A percentile compares a stretch with the other conserved stretches of the same genome.
phyloP scores from a whole-genome alignment of 2,329 filamentous ascomycete species.

The Chaetomiaceae sp. region DNA sequence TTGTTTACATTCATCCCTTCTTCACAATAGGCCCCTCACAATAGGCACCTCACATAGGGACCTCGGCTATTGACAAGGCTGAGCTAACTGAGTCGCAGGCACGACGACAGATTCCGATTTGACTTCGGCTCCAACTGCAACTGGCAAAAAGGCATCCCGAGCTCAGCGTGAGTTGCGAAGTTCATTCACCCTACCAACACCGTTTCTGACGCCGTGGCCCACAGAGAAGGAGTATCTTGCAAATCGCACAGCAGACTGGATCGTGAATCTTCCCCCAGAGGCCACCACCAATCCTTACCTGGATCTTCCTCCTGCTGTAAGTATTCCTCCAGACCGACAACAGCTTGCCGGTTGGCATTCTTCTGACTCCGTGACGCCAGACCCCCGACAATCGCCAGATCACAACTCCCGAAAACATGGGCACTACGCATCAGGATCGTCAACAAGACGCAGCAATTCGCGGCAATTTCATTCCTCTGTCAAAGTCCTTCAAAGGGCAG shows the following conservation, averaged over 20 bases:
- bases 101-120: background rate
- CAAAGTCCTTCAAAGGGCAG: conserved; percentile 27
- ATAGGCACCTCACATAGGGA: no score
- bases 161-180: background rate
- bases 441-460: conserved; percentile 30
- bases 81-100: background rate
- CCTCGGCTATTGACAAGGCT: background rate
- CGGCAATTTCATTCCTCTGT: conserved; percentile 37
- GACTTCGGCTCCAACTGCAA: background rate
- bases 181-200: background rate
- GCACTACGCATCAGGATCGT: background rate
- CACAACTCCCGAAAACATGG: background rate
- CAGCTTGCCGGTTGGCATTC: background rate
- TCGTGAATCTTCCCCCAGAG: background rate
- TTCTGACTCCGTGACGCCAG: background rate
- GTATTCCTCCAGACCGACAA: background rate
- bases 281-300: background rate
- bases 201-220: background rate
- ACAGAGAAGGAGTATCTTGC: background rate
- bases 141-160: background rate
- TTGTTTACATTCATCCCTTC: background rate
- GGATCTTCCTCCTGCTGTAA: background rate
- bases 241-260: conserved; percentile 2
- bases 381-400: background rate
- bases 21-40: background rate